Percentiles rank a stretch among this genome's conserved stretches.
Conservation (phyloP, 257 asterid species). For the Phtheirospermum japonicum region DNA sequence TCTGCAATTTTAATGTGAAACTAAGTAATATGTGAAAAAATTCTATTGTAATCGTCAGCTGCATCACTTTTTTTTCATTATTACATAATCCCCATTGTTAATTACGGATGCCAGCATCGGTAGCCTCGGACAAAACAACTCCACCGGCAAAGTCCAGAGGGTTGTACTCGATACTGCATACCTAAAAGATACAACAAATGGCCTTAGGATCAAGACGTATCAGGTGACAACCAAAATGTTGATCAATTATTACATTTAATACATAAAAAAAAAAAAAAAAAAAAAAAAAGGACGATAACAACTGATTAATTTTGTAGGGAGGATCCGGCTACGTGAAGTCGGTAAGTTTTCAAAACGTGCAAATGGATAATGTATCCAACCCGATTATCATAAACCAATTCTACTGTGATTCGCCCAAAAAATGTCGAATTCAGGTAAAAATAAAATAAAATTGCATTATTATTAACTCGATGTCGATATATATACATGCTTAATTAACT, state of each 20-base stretch:
- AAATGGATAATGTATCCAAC: conserved; percentile 69
- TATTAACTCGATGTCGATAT: background rate
- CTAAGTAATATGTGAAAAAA: too few relatives aligned
- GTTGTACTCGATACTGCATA: conserved; percentile 70
- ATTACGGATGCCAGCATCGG: too few relatives aligned
- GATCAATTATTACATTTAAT: too few relatives aligned
- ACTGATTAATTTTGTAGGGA: conserved; percentile 45
- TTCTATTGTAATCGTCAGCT: too few relatives aligned
- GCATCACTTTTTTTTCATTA: too few relatives aligned
- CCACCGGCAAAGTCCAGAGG: conserved; percentile 61
- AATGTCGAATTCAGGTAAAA: conserved; percentile 67
- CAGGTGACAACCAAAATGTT: conserved; percentile 48
- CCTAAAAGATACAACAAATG: conserved; percentile 70
- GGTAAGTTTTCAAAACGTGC: conserved; percentile 60
- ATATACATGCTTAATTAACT: background rate
- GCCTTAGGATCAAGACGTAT: conserved; percentile 96
- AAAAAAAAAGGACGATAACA: too few relatives aligned
- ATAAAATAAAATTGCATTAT: background rate
- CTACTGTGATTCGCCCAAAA: conserved; percentile 70
- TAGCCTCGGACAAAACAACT: conserved; percentile 88
- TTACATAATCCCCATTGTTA: too few relatives aligned
- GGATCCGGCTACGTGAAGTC: conserved; percentile 70
- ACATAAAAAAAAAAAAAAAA: too few relatives aligned
- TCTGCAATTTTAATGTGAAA: too few relatives aligned
- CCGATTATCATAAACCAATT: conserved; percentile 87